Percentiles rank a stretch among this genome's conserved stretches.
These are phyloP conservation scores for Beauveria varroae DNA, from an alignment of 2,329 filamentous ascomycete genomes.

Conservation along the genomic window DNA sequence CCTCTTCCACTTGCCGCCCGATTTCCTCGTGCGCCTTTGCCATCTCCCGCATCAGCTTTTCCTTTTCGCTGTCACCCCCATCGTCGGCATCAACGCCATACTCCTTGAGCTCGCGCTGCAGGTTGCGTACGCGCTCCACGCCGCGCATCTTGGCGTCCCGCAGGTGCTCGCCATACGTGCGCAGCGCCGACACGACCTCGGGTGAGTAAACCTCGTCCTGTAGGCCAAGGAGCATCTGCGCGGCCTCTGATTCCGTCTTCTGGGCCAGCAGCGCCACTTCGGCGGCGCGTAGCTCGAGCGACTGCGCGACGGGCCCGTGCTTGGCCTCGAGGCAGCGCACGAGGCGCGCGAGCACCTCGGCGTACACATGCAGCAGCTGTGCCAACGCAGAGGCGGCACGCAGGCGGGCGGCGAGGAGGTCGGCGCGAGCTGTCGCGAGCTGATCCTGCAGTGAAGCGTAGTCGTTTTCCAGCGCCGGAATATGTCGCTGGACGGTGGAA, in stretches of 20 bases:
- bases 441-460: slow-evolving; percentile 29
- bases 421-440: slow-evolving; percentile 22
- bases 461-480: slow-evolving; percentile 39
- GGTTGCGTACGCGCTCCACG: slow-evolving; percentile 33
- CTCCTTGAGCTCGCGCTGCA: slow-evolving; percentile 36
- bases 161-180: slow-evolving; percentile 41
- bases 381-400: slow-evolving; percentile 29
- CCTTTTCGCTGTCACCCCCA: slow-evolving; percentile 31
- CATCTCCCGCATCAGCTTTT: slow-evolving; percentile 46
- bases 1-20: slow-evolving; percentile 41
- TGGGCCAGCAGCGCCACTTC: slow-evolving; percentile 37
- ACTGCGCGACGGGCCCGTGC: slow-evolving; percentile 44
- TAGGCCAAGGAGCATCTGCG: slow-evolving; percentile 26
- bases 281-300: slow-evolving; percentile 42
- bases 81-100: slow-evolving; percentile 35
- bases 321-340: slow-evolving; percentile 47
- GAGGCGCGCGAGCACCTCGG: slow-evolving; percentile 32
- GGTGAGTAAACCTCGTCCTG: slow-evolving; percentile 37
- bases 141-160: slow-evolving; percentile 39
- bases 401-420: slow-evolving; percentile 33
- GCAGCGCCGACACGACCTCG: slow-evolving; percentile 34
- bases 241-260: slow-evolving; percentile 31
- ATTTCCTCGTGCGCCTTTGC: slow-evolving; percentile 44
- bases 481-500: slow-evolving; percentile 50
- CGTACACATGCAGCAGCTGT: slow-evolving; percentile 32